Evolutionary conservation across 257 asterid genomes (phyloP), one percentile per base, ranked within the genome.

Genomic region (Paulownia fortunei): DNA sequence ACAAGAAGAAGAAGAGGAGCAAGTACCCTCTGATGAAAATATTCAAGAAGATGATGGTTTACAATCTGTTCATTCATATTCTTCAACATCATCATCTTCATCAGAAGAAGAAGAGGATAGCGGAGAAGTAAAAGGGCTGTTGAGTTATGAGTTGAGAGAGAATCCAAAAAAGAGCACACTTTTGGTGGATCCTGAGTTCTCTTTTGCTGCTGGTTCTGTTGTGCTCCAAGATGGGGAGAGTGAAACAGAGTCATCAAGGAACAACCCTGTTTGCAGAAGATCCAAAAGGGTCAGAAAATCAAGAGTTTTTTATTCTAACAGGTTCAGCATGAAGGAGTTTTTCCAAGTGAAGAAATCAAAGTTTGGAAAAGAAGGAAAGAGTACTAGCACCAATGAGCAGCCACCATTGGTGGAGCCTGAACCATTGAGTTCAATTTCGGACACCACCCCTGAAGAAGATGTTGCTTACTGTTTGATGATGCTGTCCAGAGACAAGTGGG

Each of bases 401-500:
- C 44, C 77, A 9, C 56, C 73, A 3, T 44, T 30, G 36, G 36
- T 30, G 36, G 36, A 30, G 32, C 42, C 73, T 23, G 87, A 85
- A 69, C 74, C 88, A 3, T 72, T 83, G 64, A 92, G 93, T 74
- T 92, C 97, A 60, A 77, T 89, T 69, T 90, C 94, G 1, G 90
- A 84, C 42, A 76, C 75, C 10, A 85, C 88, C 7, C 76, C 91
- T 0, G 98, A 91, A 15, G 96, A 90, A 46, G 87, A 87, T 36
- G 90, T 88, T 6, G 98, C 98, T 51, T 78, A 84, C 56, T 88
- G 94, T 26, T 81, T 93, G 76, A 91, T 93, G 84, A 89, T 90
- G 97, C 19, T 93, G 73, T 93, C 98, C 0, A 87, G 90, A 54
- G 98, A 90, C 82, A 86, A 71, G 15, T 89, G 98, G 97, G 54